Evolutionary conservation across 2,329 filamentous ascomycete species (phyloP), one percentile per base, ranked within the genome.

Genomic region (Bertia moriformis): DNA sequence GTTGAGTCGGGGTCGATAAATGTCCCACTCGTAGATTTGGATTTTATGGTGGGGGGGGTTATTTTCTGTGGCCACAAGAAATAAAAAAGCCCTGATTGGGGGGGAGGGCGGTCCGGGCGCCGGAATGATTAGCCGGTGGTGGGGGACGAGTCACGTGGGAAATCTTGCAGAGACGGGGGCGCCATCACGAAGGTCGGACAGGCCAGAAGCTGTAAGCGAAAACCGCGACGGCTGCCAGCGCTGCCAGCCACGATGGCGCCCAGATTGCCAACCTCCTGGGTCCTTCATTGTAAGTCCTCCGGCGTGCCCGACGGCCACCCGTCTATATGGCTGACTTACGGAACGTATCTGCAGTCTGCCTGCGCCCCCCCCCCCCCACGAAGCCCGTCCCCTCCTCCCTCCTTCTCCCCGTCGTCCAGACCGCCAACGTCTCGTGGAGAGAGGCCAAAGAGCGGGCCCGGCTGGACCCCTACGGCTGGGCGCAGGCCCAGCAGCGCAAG

Each of bases 401-500:
- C n/a, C 65, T 66, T 50, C 61, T 80, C 50, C 67, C 75, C 49
- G 54, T 78, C 54, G 61, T 72, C 48, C 75, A 84, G 47, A 73
- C 73, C 44, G 79, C 82, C 38, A 74, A 73, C 47, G 55, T 78
- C 17, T 73, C 75, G 29, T 61, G 62, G 39, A 67, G 74, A 47
- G 72, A 83, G 47, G 73, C 73, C 60, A 77, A 77, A 55, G 70
- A 73, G 43, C 68, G 72, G 45, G 72, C 71, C 43, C 77, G 81
- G 54, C 73, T 75, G 53, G 86, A 96, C 50, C 87, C 87, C 1
- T 95, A 93, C 55, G 69, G 79, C 43, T 73, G 82, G 59, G 81
- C 81, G 3, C 85, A 93, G 59, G 78, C 84, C 20, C 74, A 82
- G 51, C 84, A 87, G 55, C 79, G 85, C 44, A 93, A 89, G 59